Evolutionary conservation across 805 yeast species (phyloP).

Genomic region (Suhomyces sp.): DNA sequence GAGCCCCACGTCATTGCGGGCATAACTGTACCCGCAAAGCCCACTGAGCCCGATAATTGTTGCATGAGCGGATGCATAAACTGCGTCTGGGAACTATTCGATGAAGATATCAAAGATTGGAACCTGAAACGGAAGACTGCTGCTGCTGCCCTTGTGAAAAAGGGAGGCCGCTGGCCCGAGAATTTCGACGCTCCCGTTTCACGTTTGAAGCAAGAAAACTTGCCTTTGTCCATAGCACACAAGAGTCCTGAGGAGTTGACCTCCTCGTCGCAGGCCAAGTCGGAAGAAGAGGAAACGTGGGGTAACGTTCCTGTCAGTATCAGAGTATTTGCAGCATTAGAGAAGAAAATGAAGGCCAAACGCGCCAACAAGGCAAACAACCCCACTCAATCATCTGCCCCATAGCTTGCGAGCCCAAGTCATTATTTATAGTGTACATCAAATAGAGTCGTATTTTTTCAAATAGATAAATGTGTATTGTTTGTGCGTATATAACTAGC

Average conservation of each 20-base stretch:
- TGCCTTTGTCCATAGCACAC: conserved; percentile 33
- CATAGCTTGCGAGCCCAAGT: not conserved
- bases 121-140: conserved; percentile 58
- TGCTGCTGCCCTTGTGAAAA: conserved; percentile 33
- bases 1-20: conserved; percentile 50
- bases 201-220: conserved; percentile 30
- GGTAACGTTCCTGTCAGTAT: conserved; percentile 67
- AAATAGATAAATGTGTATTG: not conserved
- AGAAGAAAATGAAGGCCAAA: conserved; percentile 55
- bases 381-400: not conserved
- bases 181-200: conserved; percentile 40
- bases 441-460: not conserved
- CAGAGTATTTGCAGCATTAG: conserved; percentile 80
- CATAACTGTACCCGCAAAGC: conserved; percentile 74
- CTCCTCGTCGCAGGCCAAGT: conserved; percentile 9
- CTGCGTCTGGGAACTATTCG: conserved; percentile 93
- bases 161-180: conserved; percentile 45
- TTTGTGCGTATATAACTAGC: conserved; percentile 7
- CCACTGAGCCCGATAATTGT: conserved; percentile 90
- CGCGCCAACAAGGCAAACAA: conserved; percentile 3
- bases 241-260: conserved; percentile 8
- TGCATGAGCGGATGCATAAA: conserved; percentile 97
- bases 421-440: not conserved
- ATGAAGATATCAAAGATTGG: conserved; percentile 89
- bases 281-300: conserved; percentile 33